Percentiles rank a stretch among this genome's conserved stretches.
phyloP scores from a whole-genome alignment of 164 flowering plant species.

The Dillenia suffruticosa region DNA sequence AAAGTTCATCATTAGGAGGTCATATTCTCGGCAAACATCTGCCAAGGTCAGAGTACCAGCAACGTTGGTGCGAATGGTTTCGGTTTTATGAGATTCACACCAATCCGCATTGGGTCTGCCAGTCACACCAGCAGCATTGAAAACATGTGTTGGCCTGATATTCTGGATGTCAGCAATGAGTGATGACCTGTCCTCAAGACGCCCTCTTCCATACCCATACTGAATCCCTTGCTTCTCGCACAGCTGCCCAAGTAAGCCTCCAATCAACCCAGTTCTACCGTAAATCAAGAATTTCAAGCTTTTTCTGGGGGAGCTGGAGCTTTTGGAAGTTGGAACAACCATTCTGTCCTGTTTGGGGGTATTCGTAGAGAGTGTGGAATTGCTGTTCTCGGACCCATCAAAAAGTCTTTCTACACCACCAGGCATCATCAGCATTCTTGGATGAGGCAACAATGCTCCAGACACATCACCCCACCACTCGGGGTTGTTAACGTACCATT shows the following conservation, averaged over 20 bases:
- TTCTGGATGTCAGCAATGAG: slow-evolving; percentile 44
- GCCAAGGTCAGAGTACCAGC: slow-evolving; percentile 65
- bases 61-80: slow-evolving; percentile 64
- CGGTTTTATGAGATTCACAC: slow-evolving; percentile 68
- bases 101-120: slow-evolving; percentile 77
- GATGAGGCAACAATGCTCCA: slow-evolving; percentile 69
- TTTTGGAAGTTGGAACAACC: slow-evolving; percentile 36
- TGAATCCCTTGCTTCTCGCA: slow-evolving; percentile 61
- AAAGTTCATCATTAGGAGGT: slow-evolving; percentile 55
- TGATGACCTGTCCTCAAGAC: slow-evolving; percentile 48
- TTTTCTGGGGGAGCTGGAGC: slow-evolving; percentile 25
- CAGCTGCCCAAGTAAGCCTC: slow-evolving; percentile 55
- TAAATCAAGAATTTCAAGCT: slow-evolving; percentile 60
- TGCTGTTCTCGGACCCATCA: slow-evolving; percentile 41
- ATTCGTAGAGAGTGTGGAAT: slow-evolving; percentile 18
- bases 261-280: slow-evolving; percentile 76
- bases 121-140: slow-evolving; percentile 73
- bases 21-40: slow-evolving; percentile 61
- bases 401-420: slow-evolving; percentile 54
- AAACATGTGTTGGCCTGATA: slow-evolving; percentile 62
- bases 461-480: slow-evolving; percentile 86
- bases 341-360: slow-evolving; percentile 24
- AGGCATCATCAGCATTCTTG: slow-evolving; percentile 76
- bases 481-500: slow-evolving; percentile 62
- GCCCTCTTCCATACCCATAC: slow-evolving; percentile 60